Conservation (phyloP, 2,329 filamentous ascomycete species). For the Sclerotinia trifoliorum region DNA sequence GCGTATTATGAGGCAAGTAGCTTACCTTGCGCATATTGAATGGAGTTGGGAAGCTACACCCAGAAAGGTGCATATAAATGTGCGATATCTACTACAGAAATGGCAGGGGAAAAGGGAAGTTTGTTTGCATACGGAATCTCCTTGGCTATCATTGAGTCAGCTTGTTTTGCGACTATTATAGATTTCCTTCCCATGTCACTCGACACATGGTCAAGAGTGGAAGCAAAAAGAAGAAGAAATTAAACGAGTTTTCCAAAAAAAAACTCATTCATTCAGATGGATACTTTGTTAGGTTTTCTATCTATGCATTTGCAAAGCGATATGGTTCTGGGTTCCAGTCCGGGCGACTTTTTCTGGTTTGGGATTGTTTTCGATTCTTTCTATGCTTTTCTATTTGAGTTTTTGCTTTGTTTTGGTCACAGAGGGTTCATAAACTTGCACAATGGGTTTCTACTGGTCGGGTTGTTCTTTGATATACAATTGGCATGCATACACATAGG, state of each 20-base stretch:
- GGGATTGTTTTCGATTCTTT: constrained; percentile 25
- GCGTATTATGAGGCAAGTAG: not conserved
- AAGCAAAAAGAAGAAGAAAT: constrained; percentile 18
- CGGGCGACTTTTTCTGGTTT: constrained; percentile 20
- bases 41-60: not conserved
- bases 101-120: constrained; percentile 2
- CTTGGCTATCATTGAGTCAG: constrained; percentile 15
- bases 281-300: constrained; percentile 31
- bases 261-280: constrained; percentile 25
- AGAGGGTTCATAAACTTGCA: constrained; percentile 22
- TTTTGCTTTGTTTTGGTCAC: constrained; percentile 22
- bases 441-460: constrained; percentile 20
- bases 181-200: constrained; percentile 21
- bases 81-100: not conserved
- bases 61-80: not conserved
- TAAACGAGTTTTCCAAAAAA: constrained; percentile 18
- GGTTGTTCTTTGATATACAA: constrained; percentile 24
- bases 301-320: constrained; percentile 37
- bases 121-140: constrained; percentile 20
- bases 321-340: constrained; percentile 28
- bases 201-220: constrained; percentile 10
- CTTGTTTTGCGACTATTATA: constrained; percentile 19
- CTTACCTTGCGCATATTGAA: not conserved
- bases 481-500: constrained; percentile 24
- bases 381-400: not conserved